Conservation (phyloP, 2,329 filamentous ascomycete genomes). For the Ophidiomyces ophidiicola region DNA sequence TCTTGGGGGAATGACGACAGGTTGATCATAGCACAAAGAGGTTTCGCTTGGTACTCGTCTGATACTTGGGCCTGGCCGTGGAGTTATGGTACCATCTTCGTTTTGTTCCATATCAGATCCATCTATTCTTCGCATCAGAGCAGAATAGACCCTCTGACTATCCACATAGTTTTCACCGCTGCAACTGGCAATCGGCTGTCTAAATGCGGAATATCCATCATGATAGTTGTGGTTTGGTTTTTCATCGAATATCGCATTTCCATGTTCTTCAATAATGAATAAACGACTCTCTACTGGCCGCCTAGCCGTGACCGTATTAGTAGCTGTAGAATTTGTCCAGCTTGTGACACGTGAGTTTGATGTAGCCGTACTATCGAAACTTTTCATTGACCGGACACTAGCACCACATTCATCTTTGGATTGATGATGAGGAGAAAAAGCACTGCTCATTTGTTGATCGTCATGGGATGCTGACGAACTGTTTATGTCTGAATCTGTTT, state of each 20-base stretch:
- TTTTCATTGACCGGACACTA: constrained; percentile 20
- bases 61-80: constrained; percentile 9
- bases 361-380: constrained; percentile 26
- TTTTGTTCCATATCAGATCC: constrained; percentile 11
- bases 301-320: constrained; percentile 29
- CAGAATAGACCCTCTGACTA: constrained; percentile 25
- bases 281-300: constrained; percentile 27
- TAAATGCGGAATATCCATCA: constrained; percentile 22
- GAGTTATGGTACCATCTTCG: not conserved
- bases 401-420: constrained; percentile 17
- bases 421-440: constrained; percentile 15
- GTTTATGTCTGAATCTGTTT: too few relatives aligned
- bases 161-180: constrained; percentile 17
- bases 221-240: constrained; percentile 19
- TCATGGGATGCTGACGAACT: too few relatives aligned
- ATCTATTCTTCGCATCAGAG: constrained; percentile 24
- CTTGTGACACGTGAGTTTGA: constrained; percentile 37
- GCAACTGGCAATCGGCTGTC: constrained; percentile 18
- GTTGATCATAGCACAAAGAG: not conserved
- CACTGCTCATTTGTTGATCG: too few relatives aligned
- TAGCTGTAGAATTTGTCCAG: constrained; percentile 38
- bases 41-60: constrained; percentile 13
- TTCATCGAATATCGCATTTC: constrained; percentile 20
- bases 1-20: not conserved
- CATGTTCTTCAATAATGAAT: constrained; percentile 35